Conservation (phyloP, 75 land plant genomes). For the Selaginella tamariscina region DNA sequence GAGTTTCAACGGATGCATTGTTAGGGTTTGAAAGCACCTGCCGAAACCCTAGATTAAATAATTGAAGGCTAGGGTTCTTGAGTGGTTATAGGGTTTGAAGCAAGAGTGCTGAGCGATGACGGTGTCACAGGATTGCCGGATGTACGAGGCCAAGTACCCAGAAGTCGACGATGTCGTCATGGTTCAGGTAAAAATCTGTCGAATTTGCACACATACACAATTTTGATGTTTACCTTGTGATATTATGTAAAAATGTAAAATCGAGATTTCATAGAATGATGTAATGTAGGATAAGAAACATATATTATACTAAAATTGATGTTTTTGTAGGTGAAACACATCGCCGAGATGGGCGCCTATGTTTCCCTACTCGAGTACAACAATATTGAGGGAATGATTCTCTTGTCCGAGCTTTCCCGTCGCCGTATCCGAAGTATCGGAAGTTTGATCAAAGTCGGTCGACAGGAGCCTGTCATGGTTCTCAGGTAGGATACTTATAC, state of each 20-base stretch:
- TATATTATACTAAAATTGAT: not conserved
- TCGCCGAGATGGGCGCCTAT: slow-evolving; percentile 97
- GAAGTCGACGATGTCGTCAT: slow-evolving; percentile 92
- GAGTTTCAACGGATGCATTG: no score
- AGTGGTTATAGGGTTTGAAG: not conserved
- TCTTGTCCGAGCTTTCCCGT: slow-evolving; percentile 91
- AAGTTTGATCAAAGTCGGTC: slow-evolving; percentile 82
- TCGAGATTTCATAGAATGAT: no score
- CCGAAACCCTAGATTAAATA: no score
- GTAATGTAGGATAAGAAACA: no score
- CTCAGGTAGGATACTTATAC: no score
- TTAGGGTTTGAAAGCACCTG: no score
- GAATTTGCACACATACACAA: no score
- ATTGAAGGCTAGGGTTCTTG: no score
- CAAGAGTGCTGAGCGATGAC: not conserved
- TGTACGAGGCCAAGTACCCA: slow-evolving; percentile 88
- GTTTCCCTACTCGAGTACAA: slow-evolving; percentile 89
- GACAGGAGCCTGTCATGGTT: slow-evolving; percentile 93
- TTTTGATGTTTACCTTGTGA: no score
- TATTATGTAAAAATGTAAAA: no score
- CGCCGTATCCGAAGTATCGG: slow-evolving; percentile 85
- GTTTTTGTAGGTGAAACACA: slow-evolving; percentile 58
- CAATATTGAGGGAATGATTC: slow-evolving; percentile 97
- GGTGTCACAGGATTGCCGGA: slow-evolving; percentile 70
- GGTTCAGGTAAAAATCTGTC: slow-evolving; percentile 32